Evolutionary conservation across 176 grass and related monocot species (phyloP), one percentile per base, ranked within the genome.

Genomic region (Oryza nivara): DNA sequence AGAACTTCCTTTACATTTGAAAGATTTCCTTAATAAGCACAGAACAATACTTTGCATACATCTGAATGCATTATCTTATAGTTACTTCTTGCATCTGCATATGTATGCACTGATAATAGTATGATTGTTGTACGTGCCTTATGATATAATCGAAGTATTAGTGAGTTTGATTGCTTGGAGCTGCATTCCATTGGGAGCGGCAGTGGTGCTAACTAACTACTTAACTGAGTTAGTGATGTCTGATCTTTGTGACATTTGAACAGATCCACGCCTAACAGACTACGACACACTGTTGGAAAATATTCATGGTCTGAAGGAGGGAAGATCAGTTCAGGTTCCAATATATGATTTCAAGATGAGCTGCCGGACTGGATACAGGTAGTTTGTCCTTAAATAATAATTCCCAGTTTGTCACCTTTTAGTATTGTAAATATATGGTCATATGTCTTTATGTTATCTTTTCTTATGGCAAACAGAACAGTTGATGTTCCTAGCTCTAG

Each of bases 301-400:
- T 77, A 91, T 99, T 84, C 86, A 90, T 75, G 96, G 91, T 63
- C 68, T 99, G 47, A 99, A 92, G 81, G 89, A 96, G 72, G 93
- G 96, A 20, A 81, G 91, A 48, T 84, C 93, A 9, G 90, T 99
- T 82, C 79, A 99, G 86, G 96, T 99, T 72, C 96, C 96, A 75
- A 96, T 99, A 80, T 99, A 99, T 84, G 96, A 99, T 89, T 99
- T 92, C 90, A 99, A 96, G 83, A 76, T 17, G 23, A 99, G 96
- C 78, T 88, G 81, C n/a, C 88, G 96, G n/a, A 96, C 65, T 72
- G 96, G 96, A 71, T 99, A 96, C 79, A 96, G 91, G 96, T 87
- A 73, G 66, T 25, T 41, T 71, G 66, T 69, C 32, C 19, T 44
- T 81, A 15, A 14, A 73, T 77, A 79, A 69, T 68, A 44, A 82